phyloP scores from a whole-genome alignment of 345 rosid genomes.

The Camelina laxa region DNA sequence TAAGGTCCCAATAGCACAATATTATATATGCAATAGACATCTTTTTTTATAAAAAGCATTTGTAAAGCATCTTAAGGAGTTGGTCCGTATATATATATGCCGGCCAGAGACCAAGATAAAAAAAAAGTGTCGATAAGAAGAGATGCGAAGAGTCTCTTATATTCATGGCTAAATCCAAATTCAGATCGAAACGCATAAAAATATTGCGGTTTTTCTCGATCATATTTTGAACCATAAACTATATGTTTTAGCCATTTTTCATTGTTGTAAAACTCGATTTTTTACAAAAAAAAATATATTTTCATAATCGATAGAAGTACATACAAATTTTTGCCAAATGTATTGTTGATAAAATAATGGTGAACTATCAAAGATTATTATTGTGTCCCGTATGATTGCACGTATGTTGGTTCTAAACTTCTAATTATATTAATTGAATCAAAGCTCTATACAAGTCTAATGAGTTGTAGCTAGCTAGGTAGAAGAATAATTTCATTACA shows the following conservation, averaged over 20 bases:
- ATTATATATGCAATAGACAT: background rate
- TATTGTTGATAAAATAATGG: background rate
- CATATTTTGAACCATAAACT: background rate
- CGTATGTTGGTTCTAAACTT: background rate
- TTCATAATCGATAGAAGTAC: background rate
- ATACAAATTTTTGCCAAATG: background rate
- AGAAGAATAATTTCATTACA: background rate
- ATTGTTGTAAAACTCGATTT: background rate
- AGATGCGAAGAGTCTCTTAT: too few relatives aligned
- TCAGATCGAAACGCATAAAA: background rate
- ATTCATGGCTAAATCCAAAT: background rate
- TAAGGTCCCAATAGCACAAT: background rate
- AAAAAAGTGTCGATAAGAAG: too few relatives aligned
- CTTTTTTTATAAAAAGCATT: background rate
- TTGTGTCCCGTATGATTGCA: background rate
- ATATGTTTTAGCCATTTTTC: background rate
- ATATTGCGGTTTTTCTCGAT: background rate
- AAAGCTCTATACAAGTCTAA: background rate
- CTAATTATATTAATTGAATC: background rate
- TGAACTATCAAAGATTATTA: background rate
- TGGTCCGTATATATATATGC: constrained; percentile 9
- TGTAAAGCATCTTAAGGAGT: background rate
- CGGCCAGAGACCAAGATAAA: background rate
- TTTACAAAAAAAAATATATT: background rate
- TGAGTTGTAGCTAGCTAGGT: background rate